phyloP scores from a whole-genome alignment of 495 filamentous ascomycete species.

The Chaetomium tenue region DNA sequence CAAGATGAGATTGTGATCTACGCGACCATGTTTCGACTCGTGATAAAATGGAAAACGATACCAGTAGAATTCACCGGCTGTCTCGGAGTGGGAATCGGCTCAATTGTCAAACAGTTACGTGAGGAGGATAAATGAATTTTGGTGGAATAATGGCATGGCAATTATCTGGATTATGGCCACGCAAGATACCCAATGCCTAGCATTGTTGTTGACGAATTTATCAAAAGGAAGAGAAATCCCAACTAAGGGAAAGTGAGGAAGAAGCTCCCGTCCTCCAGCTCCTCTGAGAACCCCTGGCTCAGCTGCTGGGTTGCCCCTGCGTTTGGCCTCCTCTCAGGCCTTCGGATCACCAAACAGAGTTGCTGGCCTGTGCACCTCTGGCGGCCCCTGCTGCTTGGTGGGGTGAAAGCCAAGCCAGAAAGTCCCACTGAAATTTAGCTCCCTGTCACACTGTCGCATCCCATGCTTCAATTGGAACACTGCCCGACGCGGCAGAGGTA shows the following conservation, averaged over 20 bases:
- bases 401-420: not conserved
- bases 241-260: too few species aligned
- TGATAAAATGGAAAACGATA: not conserved
- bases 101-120: not conserved
- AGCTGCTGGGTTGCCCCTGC: not conserved
- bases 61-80: not conserved
- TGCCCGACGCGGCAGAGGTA: not conserved
- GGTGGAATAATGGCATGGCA: not conserved
- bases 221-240: not conserved
- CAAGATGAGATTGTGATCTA: not conserved
- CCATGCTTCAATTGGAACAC: not conserved
- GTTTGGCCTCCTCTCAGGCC: not conserved
- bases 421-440: conserved; percentile 9
- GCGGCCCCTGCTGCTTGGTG: too few species aligned
- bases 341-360: too few species aligned
- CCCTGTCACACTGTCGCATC: not conserved
- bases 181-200: not conserved
- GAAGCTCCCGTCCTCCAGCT: too few species aligned
- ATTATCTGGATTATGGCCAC: not conserved
- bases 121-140: not conserved
- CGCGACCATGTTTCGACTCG: not conserved
- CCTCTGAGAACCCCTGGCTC: not conserved
- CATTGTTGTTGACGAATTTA: not conserved
- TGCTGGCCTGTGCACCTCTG: too few species aligned
- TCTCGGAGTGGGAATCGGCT: not conserved